Base-by-base conservation (phyloP, 2,329 filamentous ascomycete species). In the Arthroderma sp. region DNA sequence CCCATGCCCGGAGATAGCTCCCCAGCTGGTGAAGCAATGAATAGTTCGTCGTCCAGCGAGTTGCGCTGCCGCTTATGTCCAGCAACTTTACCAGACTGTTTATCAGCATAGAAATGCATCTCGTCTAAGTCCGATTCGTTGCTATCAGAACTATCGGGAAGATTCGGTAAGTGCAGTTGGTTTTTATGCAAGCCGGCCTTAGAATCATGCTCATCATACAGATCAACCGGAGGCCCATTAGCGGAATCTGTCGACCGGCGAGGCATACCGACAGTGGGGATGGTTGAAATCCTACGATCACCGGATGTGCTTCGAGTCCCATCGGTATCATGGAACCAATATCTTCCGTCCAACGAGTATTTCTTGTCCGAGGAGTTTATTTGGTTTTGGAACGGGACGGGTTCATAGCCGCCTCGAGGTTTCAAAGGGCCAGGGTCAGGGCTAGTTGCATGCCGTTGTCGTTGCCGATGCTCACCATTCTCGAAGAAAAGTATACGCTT, bases 311-410 rank as follows among this genome's bases (percentile, higher is more conserved):
- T 32, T 1, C 40, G 29, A 36, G 31, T 53, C 29, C 22, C 34
- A 3, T 38, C 45, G 6, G 50, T 45, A 30, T 51, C 42, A 11
- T 54, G 48, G 38, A 68, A 66, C 52, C 61, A 63, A 46, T 66
- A 75, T 40, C 67, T 69, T 6, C 71, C 72, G 30, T 65, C 58
- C 38, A 61, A 47, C 36, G 65, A 62, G 57, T 78, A 79, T 53
- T 76, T 78, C 22, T 69, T 61, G 53, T 75, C 70, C 45, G 70
- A 68, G 27, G 65, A 52, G 34, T 62, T 61, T 45, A 75, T 55
- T 42, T 66, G 68, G 32, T 63, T 61, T 50, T 66, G 68, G 54
- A 79, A 79, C 6, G 58, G 52, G 5, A 78, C 61, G 0, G 74
- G 70, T 34, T 67, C 61, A 51, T 76, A 78, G 39, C 31, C 31